Base-by-base conservation (phyloP, 2,329 filamentous ascomycete genomes). In the Monosporascus ibericus region DNA sequence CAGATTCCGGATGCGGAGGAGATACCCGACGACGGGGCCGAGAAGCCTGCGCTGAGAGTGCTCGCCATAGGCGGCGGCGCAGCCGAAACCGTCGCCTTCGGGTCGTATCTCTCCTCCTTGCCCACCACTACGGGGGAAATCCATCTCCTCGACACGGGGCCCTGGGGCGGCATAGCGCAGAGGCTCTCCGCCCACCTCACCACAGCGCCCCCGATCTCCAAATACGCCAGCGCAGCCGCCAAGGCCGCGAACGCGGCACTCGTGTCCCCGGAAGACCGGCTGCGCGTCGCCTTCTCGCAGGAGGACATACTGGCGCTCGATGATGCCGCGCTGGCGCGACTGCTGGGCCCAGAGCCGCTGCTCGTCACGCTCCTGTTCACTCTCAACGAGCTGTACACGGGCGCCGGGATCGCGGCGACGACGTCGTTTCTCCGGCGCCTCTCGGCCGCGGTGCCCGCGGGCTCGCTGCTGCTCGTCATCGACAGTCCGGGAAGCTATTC, bases 401-500 rank as follows among this genome's bases (percentile, higher is more conserved):
- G 82, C 0, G 90, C 86, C 1, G 82, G 91, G 24, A 75, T 84
- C 47, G 76, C 84, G 2, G 82, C 84, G 60, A 90, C 92, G 0
- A 95, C 92, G 0, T 75, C 76, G 3, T 86, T 97, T 58, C 76
- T 99, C 0, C 77, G 90, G 4, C 75, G 75, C 1, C 72, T 96
- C 18, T 89, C 87, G 0, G 73, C 80, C 2, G 59, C 72, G 1
- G 66, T 88, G 2, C 71, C 76, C 0, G 54, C 74, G 0, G 86
- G 83, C 1, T 82, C 89, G 2, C 68, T 92, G 39, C 73, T 97
- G 1, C 79, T 97, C 0, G 88, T 97, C 3, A 85, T 96, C 4
- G 92, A 99, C 68, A 96, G 90, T 60, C 90, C 94, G 0, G 94
- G 94, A 1, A 95, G 87, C 69, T 97, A 97, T 70, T 94, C 92